Base-by-base conservation (phyloP, 441 rosid species). In the Sinapis alba region DNA sequence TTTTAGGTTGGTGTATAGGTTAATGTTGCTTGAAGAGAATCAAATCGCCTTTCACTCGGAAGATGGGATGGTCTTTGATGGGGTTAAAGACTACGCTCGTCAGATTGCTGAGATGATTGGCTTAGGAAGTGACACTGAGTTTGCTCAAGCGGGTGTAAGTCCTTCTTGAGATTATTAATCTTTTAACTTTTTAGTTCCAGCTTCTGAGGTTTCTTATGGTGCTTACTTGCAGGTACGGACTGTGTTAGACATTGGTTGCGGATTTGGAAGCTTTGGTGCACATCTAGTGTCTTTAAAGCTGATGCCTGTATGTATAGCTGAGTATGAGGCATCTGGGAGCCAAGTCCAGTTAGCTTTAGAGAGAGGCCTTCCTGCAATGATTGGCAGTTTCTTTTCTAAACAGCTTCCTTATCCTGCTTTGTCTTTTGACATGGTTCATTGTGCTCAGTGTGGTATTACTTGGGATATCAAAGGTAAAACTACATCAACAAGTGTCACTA, bases 341-440 rank as follows among this genome's bases (percentile, higher is more conserved):
- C 98, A 96, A 89, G 99, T 93, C 63, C 99, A 95, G 76, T 76
- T 95, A 72, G 93, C 99, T 68, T 87, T 95, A 58, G 98, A 95
- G 87, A 90, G 99, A 86, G 99, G 99, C 68, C 98, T 95, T 72
- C 99, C 98, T 10, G 97, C 98, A 32, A 90, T 95, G 87, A 90
- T 95, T 75, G 97, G 95, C 70, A 91, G 87, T 72, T 95, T 95
- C 80, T 79, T 85, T 69, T 86, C 95, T 32, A 86, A 84, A 65
- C 92, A 93, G 78, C 95, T 95, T 77, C 99, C 99, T 34, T 93
- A 87, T 74, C 98, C 99, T 12, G 78, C 93, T 8, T 73, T 95
- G 79, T 93, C 97, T 62, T 95, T 84, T 78, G 98, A 89, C 84
- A 91, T 93, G 97, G 86, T 95, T 83, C 99, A 95, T 83, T 95